A percentile compares a stretch with the other conserved stretches of the same genome.
Evolutionary conservation across 2,329 filamentous ascomycete genomes (phyloP).

Genomic region (Penicillium sumatraense): DNA sequence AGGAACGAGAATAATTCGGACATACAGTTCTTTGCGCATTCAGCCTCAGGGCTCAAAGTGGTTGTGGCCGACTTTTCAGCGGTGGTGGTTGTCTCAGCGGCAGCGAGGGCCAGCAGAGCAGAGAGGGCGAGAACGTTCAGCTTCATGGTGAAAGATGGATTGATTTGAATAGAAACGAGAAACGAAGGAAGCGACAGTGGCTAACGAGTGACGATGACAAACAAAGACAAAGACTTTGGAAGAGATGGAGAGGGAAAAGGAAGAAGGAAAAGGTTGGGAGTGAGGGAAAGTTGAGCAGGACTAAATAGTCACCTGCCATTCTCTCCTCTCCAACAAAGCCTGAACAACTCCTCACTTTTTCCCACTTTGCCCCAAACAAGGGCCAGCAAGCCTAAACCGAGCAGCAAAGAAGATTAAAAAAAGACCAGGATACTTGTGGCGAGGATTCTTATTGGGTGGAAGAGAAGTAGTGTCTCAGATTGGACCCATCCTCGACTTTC

Average conservation of each 20-base stretch:
- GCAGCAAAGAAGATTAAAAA: constrained; percentile 3
- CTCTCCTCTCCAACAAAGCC: neutral
- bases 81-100: constrained; percentile 41
- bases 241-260: constrained; percentile 8
- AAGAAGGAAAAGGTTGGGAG: neutral
- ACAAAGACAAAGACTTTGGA: constrained; percentile 11
- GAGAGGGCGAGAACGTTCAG: constrained; percentile 49
- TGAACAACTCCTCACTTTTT: neutral
- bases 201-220: no score
- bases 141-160: constrained; percentile 39
- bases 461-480: constrained; percentile 25
- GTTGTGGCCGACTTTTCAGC: constrained; percentile 35
- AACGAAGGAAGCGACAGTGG: constrained; percentile 5
- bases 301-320: constrained; percentile 1
- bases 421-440: constrained; percentile 11
- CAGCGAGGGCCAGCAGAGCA: constrained; percentile 50
- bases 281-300: neutral
- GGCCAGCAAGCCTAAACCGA: neutral
- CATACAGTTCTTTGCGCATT: constrained; percentile 46
- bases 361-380: constrained; percentile 1
- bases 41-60: constrained; percentile 38
- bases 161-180: neutral
- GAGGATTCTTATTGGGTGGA: constrained; percentile 15
- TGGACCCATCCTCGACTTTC: constrained; percentile 4
- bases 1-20: neutral